phyloP scores from a whole-genome alignment of 2,329 filamentous ascomycete species.

The Hypoxylon sp. region DNA sequence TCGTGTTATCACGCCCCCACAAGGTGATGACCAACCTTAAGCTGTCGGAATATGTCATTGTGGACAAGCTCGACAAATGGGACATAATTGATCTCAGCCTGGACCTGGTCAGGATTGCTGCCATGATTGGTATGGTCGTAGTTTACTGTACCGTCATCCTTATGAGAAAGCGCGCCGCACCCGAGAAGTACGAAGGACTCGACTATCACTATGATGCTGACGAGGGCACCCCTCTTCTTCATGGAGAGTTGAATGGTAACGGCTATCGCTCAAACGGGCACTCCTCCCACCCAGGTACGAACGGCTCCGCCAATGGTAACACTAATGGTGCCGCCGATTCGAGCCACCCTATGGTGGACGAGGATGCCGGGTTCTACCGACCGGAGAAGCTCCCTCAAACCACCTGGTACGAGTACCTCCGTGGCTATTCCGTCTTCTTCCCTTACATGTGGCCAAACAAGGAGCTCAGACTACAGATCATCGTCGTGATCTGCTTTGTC shows the following conservation, averaged over 20 bases:
- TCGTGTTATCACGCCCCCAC: slow-evolving; percentile 76
- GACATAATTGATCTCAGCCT: slow-evolving; percentile 74
- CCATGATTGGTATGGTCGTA: slow-evolving; percentile 72
- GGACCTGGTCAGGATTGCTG: slow-evolving; percentile 74
- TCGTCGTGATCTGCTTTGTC: slow-evolving; percentile 84
- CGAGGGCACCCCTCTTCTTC: slow-evolving; percentile 74
- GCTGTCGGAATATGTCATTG: slow-evolving; percentile 56
- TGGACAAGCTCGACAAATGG: slow-evolving; percentile 58
- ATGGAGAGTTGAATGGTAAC: slow-evolving; percentile 42
- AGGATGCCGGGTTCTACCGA: slow-evolving; percentile 85
- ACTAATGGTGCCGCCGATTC: slow-evolving; percentile 56
- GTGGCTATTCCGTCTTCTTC: slow-evolving; percentile 93
- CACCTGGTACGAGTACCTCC: slow-evolving; percentile 96
- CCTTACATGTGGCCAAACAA: slow-evolving; percentile 97
- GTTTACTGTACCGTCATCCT: slow-evolving; percentile 67
- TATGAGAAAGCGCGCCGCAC: slow-evolving; percentile 57
- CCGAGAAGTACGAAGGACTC: slow-evolving; percentile 58
- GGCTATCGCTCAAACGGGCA: slow-evolving; percentile 39
- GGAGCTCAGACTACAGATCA: slow-evolving; percentile 75
- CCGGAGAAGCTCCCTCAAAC: slow-evolving; percentile 86
- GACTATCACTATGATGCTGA: slow-evolving; percentile 55
- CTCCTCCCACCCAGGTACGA: slow-evolving; percentile 38
- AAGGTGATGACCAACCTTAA: slow-evolving; percentile 67
- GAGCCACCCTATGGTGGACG: slow-evolving; percentile 59
- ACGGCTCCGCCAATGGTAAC: slow-evolving; percentile 57